Evolutionary conservation across 345 rosid genomes (phyloP).

Genomic region (Pugionium dolabratum): DNA sequence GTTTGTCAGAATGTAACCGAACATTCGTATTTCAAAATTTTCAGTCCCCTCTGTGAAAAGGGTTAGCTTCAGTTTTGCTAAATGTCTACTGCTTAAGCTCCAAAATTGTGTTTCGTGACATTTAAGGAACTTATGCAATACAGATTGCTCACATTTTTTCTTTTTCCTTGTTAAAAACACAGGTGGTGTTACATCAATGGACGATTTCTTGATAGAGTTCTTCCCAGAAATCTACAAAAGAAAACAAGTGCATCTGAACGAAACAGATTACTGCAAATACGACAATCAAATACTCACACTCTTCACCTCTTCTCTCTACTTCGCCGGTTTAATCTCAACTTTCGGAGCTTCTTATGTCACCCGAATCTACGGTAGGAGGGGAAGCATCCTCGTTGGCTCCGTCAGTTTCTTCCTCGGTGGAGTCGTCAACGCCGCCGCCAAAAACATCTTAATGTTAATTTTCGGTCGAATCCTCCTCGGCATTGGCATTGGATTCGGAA

Average conservation of each 20-base stretch:
- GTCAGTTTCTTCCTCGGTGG: conserved; percentile 83
- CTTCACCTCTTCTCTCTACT: conserved; percentile 84
- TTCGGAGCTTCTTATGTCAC: conserved; percentile 76
- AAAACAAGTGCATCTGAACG: conserved; percentile 64
- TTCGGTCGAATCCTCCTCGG: conserved; percentile 76
- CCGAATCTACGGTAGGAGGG: conserved; percentile 63
- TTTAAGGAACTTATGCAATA: conserved; percentile 6
- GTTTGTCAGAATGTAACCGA: background rate
- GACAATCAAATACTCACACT: conserved; percentile 78
- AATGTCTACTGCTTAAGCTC: background rate
- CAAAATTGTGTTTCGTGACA: conserved; percentile 8
- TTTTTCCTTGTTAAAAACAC: conserved; percentile 12
- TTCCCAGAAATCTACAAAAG: conserved; percentile 69
- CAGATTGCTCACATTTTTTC: background rate
- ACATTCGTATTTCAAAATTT: background rate
- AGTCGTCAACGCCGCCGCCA: conserved; percentile 63
- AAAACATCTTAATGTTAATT: conserved; percentile 66
- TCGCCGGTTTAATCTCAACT: conserved; percentile 78
- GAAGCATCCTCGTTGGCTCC: conserved; percentile 72
- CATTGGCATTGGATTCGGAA: conserved; percentile 80
- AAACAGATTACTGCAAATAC: conserved; percentile 93
- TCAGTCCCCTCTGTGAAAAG: background rate
- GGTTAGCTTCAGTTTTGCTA: conserved; percentile 6
- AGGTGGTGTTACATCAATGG: conserved; percentile 99
- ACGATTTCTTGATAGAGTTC: conserved; percentile 80